Evolutionary conservation across 2,329 filamentous ascomycete species (phyloP).

Genomic region (Plenodomus biglobosus): DNA sequence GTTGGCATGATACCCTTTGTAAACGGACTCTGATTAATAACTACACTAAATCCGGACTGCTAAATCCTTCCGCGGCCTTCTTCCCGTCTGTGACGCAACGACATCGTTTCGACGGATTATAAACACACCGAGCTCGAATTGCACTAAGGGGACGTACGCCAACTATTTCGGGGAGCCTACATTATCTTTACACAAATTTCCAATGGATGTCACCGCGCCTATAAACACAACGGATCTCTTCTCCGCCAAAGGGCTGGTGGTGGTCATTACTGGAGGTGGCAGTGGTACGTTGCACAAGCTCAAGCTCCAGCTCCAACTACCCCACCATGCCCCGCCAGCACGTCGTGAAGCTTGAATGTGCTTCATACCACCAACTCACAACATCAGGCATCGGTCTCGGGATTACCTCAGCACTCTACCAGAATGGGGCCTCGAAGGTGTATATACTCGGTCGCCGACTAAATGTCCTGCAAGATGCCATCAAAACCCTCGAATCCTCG

Average conservation of each 20-base stretch:
- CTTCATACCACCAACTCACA: constrained; percentile 5
- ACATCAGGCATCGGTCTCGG: constrained; percentile 42
- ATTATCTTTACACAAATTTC: background rate
- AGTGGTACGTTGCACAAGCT: constrained; percentile 36
- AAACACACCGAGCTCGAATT: constrained; percentile 8
- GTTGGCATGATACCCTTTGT: constrained; percentile 22
- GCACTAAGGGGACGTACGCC: background rate
- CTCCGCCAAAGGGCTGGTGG: constrained; percentile 45
- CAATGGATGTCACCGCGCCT: constrained; percentile 38
- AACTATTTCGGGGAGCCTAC: background rate
- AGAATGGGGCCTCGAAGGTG: constrained; percentile 47
- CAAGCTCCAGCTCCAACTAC: no score
- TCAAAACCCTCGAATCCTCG: constrained; percentile 35
- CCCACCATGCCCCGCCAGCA: constrained; percentile 28
- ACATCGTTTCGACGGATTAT: constrained; percentile 4
- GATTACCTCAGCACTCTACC: constrained; percentile 47
- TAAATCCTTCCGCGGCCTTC: constrained; percentile 3
- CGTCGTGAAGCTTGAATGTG: constrained; percentile 1
- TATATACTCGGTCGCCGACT: constrained; percentile 51
- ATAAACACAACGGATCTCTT: constrained; percentile 42
- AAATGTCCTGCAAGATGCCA: constrained; percentile 47
- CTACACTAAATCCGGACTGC: background rate
- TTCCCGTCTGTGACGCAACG: constrained; percentile 17
- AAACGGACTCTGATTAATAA: background rate
- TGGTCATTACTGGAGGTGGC: constrained; percentile 48